Evolutionary conservation across 2,329 filamentous ascomycete genomes (phyloP).

Genomic region (Zopfia rhizophila): DNA sequence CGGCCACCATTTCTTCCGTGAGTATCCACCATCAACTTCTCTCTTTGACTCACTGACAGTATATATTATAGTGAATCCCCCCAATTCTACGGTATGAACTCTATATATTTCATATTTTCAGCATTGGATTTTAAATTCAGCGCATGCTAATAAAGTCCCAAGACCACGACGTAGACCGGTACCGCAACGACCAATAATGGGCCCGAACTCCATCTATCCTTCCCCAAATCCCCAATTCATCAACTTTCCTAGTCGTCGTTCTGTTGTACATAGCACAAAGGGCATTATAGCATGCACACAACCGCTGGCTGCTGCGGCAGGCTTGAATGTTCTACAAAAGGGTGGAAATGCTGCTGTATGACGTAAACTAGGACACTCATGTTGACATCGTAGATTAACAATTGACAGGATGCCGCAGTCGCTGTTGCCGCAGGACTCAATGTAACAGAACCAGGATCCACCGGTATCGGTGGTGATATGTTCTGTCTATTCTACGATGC

Average conservation of each 20-base stretch:
- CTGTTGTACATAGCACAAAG: slow-evolving; percentile 91
- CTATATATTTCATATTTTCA: too few species aligned
- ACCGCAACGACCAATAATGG: slow-evolving; percentile 22
- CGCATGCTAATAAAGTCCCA: too few species aligned
- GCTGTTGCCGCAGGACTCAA: slow-evolving; percentile 93
- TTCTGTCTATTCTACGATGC: slow-evolving; percentile 95
- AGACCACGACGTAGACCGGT: slow-evolving; percentile 2
- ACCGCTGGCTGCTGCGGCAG: slow-evolving; percentile 87
- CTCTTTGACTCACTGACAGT: too few species aligned
- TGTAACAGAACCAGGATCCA: slow-evolving; percentile 91
- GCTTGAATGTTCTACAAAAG: slow-evolving; percentile 82
- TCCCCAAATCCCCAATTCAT: slow-evolving; percentile 64
- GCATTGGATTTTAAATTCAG: too few species aligned
- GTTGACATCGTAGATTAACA: slow-evolving; percentile 1
- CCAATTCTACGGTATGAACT: too few species aligned
- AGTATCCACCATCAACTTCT: too few species aligned
- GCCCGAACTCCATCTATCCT: slow-evolving; percentile 60
- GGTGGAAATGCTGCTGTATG: slow-evolving; percentile 92
- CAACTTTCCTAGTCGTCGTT: slow-evolving; percentile 81
- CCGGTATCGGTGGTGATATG: slow-evolving; percentile 96
- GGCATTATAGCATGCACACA: slow-evolving; percentile 93
- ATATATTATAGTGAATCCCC: too few species aligned
- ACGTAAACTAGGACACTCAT: slow-evolving; percentile 47
- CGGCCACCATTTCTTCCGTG: too few species aligned
- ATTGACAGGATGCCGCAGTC: slow-evolving; percentile 87